Percentiles rank a stretch among this genome's conserved stretches.
phyloP scores from a whole-genome alignment of 441 rosid species.

The Erodium moschatum region DNA sequence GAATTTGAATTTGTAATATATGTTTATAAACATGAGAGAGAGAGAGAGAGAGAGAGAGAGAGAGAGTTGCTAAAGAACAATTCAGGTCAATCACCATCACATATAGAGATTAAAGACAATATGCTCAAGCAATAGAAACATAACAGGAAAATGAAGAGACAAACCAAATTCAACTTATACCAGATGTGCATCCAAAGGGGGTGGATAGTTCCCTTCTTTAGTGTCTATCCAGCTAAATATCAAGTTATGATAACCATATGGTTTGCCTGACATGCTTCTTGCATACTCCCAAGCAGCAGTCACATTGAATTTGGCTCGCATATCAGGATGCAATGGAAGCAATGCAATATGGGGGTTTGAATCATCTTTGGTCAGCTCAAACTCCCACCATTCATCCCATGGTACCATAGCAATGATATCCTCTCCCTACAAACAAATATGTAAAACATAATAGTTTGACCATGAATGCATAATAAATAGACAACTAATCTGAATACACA shows the following conservation, averaged over 20 bases:
- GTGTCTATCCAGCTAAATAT: constrained; percentile 99
- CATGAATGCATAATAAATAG: neutral
- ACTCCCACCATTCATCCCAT: constrained; percentile 99
- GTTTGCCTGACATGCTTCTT: constrained; percentile 67
- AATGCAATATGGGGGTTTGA: constrained; percentile 81
- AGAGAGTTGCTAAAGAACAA: constrained; percentile 6
- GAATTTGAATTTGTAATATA: neutral
- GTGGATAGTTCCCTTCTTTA: constrained; percentile 67
- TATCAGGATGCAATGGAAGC: constrained; percentile 84
- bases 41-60: neutral
- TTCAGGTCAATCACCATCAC: constrained; percentile 5
- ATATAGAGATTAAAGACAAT: neutral
- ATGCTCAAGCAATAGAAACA: neutral
- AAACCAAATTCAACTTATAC: constrained; percentile 29
- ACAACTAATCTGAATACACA: neutral
- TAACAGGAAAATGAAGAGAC: neutral
- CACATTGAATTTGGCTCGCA: constrained; percentile 74
- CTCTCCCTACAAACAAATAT: constrained; percentile 48
- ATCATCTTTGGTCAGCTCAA: constrained; percentile 73
- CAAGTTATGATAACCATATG: constrained; percentile 94
- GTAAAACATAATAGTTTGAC: neutral
- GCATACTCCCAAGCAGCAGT: constrained; percentile 98
- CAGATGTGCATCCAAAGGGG: constrained; percentile 87
- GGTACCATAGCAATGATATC: constrained; percentile 69
- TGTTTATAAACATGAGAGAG: neutral